A percentile compares a stretch with the other conserved stretches of the same genome.
Conservation (phyloP, 805 yeast species). For the Ogataea pignaliae region DNA sequence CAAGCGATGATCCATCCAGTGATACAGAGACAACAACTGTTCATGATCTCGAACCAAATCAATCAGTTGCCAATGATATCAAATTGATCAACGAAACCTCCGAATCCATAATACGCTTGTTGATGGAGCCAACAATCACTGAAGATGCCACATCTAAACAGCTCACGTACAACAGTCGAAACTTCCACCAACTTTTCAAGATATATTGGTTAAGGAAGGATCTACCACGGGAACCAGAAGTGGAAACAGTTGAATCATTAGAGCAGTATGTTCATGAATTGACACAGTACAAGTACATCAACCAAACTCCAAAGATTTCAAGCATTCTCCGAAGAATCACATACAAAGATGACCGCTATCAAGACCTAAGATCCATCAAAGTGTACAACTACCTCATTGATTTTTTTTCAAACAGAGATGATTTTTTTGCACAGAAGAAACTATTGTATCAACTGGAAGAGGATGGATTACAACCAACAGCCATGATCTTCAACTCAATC, state of each 20-base stretch:
- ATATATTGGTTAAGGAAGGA: constrained; percentile 9
- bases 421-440: constrained; percentile 37
- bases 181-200: constrained; percentile 13
- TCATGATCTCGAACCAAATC: too few species aligned
- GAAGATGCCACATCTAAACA: background rate
- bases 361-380: constrained; percentile 5
- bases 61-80: background rate
- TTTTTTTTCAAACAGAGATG: constrained; percentile 34
- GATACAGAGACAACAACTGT: too few species aligned
- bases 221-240: constrained; percentile 5
- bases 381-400: constrained; percentile 25
- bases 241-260: constrained; percentile 4
- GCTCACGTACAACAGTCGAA: constrained; percentile 4
- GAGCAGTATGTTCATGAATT: constrained; percentile 10
- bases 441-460: constrained; percentile 35
- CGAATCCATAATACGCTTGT: background rate
- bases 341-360: constrained; percentile 1
- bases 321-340: constrained; percentile 12
- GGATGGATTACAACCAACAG: constrained; percentile 13
- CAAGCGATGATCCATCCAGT: too few species aligned
- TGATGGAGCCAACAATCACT: background rate
- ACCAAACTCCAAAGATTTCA: constrained; percentile 10
- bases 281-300: constrained; percentile 14
- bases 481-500: constrained; percentile 19
- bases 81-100: background rate